A percentile compares a stretch with the other conserved stretches of the same genome.
phyloP scores from a whole-genome alignment of 2,329 filamentous ascomycete species.

The Leptosphaerulina australis region DNA sequence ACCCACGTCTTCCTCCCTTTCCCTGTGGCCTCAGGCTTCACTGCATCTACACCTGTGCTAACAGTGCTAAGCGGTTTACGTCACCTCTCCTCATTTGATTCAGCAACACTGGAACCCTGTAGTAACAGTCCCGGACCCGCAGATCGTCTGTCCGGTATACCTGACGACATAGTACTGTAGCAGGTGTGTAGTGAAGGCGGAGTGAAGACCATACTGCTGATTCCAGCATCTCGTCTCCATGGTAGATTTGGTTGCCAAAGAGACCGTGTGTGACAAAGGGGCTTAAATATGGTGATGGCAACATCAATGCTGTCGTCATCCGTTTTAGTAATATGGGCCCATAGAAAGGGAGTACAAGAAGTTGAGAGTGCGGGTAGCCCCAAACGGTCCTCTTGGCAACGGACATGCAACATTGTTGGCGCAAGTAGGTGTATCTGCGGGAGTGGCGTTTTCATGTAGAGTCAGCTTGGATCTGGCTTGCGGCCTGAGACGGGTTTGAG shows the following conservation, averaged over 20 bases:
- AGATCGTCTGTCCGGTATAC: conserved; percentile 1
- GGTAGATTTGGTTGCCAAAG: conserved; percentile 29
- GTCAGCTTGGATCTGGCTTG: conserved; percentile 14
- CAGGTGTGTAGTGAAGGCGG: conserved; percentile 13
- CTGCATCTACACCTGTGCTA: conserved; percentile 17
- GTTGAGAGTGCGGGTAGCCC: conserved; percentile 35
- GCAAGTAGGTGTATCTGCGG: conserved; percentile 32
- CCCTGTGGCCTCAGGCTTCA: conserved; percentile 19
- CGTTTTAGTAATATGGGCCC: conserved; percentile 20
- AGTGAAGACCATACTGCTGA: conserved; percentile 25
- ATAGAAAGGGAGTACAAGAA: conserved; percentile 38
- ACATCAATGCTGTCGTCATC: conserved; percentile 13
- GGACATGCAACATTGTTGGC: conserved; percentile 30
- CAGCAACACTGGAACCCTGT: conserved; percentile 18
- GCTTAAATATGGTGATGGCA: conserved; percentile 9
- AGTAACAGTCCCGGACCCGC: conserved; percentile 23
- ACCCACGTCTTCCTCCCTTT: conserved; percentile 32
- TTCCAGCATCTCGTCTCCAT: conserved; percentile 28
- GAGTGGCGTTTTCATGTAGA: conserved; percentile 34
- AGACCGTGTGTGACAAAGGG: conserved; percentile 23
- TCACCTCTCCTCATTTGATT: conserved; percentile 12
- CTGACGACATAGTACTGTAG: conserved; percentile 1
- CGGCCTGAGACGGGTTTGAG: conserved; percentile 4
- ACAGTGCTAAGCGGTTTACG: conserved; percentile 25
- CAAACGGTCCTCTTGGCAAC: conserved; percentile 22